Percentiles rank a stretch among this genome's conserved stretches.
Conservation (phyloP, 2,329 filamentous ascomycete genomes). For the Cladophialophora bantiana region DNA sequence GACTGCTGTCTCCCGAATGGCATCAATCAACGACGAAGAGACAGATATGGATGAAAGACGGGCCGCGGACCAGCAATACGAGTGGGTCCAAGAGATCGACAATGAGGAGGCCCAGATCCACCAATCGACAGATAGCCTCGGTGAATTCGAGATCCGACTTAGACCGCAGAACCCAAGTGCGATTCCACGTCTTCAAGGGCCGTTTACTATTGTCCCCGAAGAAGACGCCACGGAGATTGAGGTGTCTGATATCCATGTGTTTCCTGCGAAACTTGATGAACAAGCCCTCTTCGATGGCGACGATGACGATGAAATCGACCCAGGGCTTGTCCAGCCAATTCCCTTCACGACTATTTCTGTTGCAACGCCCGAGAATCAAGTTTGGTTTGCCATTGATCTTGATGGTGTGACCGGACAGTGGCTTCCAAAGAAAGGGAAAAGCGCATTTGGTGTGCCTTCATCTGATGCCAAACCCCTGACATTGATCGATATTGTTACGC, state of each 20-base stretch:
- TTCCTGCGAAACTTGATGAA: slow-evolving; percentile 60
- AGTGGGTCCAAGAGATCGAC: slow-evolving; percentile 65
- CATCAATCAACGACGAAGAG: slow-evolving; percentile 51
- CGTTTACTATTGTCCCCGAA: slow-evolving; percentile 61
- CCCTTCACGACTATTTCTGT: slow-evolving; percentile 66
- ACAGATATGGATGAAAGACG: slow-evolving; percentile 55
- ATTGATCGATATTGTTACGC: slow-evolving; percentile 55
- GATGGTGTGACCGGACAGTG: slow-evolving; percentile 69
- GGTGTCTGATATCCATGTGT: slow-evolving; percentile 66
- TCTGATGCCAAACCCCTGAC: slow-evolving; percentile 53
- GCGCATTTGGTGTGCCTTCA: slow-evolving; percentile 50
- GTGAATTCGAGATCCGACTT: slow-evolving; percentile 61
- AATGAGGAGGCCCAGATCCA: slow-evolving; percentile 58
- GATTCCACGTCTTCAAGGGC: slow-evolving; percentile 68
- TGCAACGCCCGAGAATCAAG: slow-evolving; percentile 61
- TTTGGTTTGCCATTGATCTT: slow-evolving; percentile 67
- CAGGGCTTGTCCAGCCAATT: slow-evolving; percentile 51
- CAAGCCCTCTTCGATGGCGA: slow-evolving; percentile 61
- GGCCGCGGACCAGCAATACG: slow-evolving; percentile 62
- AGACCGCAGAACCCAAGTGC: slow-evolving; percentile 62
- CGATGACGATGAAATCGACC: slow-evolving; percentile 53
- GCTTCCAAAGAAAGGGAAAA: slow-evolving; percentile 59
- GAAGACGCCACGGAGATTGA: slow-evolving; percentile 61
- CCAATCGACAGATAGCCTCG: slow-evolving; percentile 47
- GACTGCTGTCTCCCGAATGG: slow-evolving; percentile 76